Conservation (phyloP, 139 green algal genomes). For the Chlorella sp. region DNA sequence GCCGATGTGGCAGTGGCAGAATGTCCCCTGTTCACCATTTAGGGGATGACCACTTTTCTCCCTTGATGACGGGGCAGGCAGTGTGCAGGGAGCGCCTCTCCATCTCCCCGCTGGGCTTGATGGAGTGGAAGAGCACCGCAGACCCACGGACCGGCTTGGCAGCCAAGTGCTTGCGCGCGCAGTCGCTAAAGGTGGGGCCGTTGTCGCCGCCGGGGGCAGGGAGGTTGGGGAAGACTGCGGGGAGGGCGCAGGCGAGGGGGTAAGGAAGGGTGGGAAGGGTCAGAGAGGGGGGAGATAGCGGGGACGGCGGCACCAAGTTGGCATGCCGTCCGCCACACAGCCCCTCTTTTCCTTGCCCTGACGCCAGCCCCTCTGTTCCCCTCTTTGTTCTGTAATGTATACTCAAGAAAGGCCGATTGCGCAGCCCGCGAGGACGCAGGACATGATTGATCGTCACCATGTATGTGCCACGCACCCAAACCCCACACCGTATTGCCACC, state of each 20-base stretch:
- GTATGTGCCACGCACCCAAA: too few species aligned
- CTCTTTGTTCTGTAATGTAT: too few species aligned
- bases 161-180: slow-evolving; percentile 65
- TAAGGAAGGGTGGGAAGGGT: not conserved
- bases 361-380: too few species aligned
- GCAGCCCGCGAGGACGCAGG: too few species aligned
- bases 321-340: too few species aligned
- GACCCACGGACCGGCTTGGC: slow-evolving; percentile 62
- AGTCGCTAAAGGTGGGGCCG: slow-evolving; percentile 61
- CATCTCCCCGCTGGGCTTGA: slow-evolving; percentile 63
- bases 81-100: slow-evolving; percentile 64
- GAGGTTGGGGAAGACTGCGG: slow-evolving; percentile 67
- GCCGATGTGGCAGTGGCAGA: too few species aligned
- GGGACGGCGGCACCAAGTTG: too few species aligned
- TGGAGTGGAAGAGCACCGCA: slow-evolving; percentile 70
- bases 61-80: slow-evolving; percentile 74
- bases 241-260: not conserved
- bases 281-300: not conserved
- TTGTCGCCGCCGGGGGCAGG: slow-evolving; percentile 58
- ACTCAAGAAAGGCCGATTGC: too few species aligned
- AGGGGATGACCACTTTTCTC: slow-evolving; percentile 61
- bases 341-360: too few species aligned
- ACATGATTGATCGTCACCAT: too few species aligned
- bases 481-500: too few species aligned
- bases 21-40: slow-evolving; percentile 56